These are phyloP conservation scores for Saccharata proteae DNA, from an alignment of 2,329 filamentous ascomycete species.

Conservation along the genomic window DNA sequence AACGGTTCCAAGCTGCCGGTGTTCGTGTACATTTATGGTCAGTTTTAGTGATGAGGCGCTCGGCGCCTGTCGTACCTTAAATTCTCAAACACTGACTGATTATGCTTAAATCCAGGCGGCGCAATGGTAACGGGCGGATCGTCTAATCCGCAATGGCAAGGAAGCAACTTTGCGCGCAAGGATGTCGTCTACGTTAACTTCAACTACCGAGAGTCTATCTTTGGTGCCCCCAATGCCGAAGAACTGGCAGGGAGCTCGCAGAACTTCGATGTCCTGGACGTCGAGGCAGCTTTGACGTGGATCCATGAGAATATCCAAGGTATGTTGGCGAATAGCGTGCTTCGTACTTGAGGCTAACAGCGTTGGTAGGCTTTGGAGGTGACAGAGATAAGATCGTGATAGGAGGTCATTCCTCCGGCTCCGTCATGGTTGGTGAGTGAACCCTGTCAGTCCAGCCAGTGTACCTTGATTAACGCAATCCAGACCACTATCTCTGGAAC, in stretches of 20 bases:
- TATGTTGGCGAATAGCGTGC: neutral
- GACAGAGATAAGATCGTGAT: slow-evolving; percentile 34
- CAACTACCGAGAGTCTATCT: slow-evolving; percentile 18
- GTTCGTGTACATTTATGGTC: slow-evolving; percentile 11
- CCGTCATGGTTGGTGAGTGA: slow-evolving; percentile 12
- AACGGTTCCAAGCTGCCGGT: slow-evolving; percentile 19
- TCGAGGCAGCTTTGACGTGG: slow-evolving; percentile 29
- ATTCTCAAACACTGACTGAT: too few relatives aligned
- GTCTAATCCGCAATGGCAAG: slow-evolving; percentile 27
- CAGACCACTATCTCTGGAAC: slow-evolving; percentile 16
- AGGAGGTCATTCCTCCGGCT: slow-evolving; percentile 11
- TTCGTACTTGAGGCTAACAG: slow-evolving; percentile 1
- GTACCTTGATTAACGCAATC: too few relatives aligned
- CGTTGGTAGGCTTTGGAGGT: slow-evolving; percentile 29
- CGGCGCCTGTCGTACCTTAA: too few relatives aligned
- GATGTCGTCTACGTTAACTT: slow-evolving; percentile 19
- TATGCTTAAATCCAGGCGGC: slow-evolving; percentile 36
- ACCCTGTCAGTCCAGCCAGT: too few relatives aligned
- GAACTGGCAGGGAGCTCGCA: slow-evolving; percentile 11
- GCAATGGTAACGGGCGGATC: slow-evolving; percentile 28
- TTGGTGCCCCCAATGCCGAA: slow-evolving; percentile 6
- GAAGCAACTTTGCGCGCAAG: slow-evolving; percentile 9
- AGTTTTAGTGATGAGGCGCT: too few relatives aligned
- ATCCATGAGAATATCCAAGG: slow-evolving; percentile 27
- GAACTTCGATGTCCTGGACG: slow-evolving; percentile 27